A percentile compares a stretch with the other conserved stretches of the same genome.
Conservation (phyloP, 441 rosid species). For the Aquilaria agallochum region DNA sequence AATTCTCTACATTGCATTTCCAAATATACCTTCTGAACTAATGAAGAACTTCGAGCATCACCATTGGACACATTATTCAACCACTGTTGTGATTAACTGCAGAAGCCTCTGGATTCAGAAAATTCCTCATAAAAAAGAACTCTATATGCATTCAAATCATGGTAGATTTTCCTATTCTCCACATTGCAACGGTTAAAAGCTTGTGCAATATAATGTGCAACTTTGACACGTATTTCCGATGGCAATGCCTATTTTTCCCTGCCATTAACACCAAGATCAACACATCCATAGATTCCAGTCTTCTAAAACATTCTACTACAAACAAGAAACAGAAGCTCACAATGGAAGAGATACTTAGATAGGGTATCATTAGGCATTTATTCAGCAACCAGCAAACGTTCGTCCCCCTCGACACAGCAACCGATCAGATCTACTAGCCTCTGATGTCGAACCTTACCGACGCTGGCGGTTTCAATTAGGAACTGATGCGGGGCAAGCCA, state of each 20-base stretch:
- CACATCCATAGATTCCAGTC: neutral
- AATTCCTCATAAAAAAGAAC: conserved; percentile 63
- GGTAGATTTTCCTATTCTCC: conserved; percentile 51
- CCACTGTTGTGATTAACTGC: no score
- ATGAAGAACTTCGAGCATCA: no score
- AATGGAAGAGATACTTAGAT: conserved; percentile 74
- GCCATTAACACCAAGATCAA: conserved; percentile 5
- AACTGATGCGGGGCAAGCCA: conserved; percentile 82
- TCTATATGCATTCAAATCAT: conserved; percentile 70
- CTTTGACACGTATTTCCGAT: conserved; percentile 75
- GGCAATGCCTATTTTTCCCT: conserved; percentile 78
- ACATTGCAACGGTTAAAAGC: conserved; percentile 58
- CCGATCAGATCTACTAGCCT: conserved; percentile 64
- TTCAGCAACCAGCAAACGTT: conserved; percentile 69
- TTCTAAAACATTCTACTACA: no score
- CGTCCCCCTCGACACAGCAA: conserved; percentile 69
- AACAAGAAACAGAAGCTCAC: conserved; percentile 21
- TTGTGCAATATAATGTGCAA: conserved; percentile 53
- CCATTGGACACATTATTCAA: no score
- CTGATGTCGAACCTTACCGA: conserved; percentile 62
- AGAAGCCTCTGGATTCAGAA: no score
- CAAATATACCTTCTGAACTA: no score
- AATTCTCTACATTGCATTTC: no score
- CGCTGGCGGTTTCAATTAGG: conserved; percentile 57
- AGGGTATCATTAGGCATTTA: conserved; percentile 75